Evolutionary conservation across 345 rosid species (phyloP), one percentile per base, ranked within the genome.

Genomic region (Pistacia atlantica): DNA sequence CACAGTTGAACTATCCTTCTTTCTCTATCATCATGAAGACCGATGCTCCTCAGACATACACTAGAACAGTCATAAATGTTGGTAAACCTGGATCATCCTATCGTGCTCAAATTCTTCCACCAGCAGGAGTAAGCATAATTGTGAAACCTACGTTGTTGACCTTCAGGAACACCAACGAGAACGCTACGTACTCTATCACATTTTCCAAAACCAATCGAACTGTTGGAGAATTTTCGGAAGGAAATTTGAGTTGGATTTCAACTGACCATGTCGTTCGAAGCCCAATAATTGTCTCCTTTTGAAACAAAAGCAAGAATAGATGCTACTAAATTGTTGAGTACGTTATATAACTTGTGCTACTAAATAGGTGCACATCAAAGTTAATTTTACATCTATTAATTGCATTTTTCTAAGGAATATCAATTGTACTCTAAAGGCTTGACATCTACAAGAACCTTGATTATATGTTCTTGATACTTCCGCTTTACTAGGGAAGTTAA

Each of bases 1-100:
- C 80, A 25, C 79, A 84, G 61, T 85, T 88, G 12, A 88, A 86
- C 59, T 81, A 86, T 48, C 88, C 89, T 11, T 81, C 86, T 0
- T 84, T 82, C 48, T 76, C 87, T 31, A 35, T 82, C 51, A 5
- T 17, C 11, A 16, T 82, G 10, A 63, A 46, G 4, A 20, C 71
- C 51, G 31, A 22, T 75, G 3, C 80, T 70, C 64, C 80, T 69
- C 65, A 62, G 63, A 56, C 72, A 51, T 67, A 75, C 38, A 80
- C 82, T 4, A 80, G 92, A 79, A 87, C 78, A 0, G 81, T 90
- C 18, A 88, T 82, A 42, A 88, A 90, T 28, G 85, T 82, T 35
- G 89, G 90, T 33, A 70, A 73, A 6, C 22, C 80, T 6, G 48
- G 57, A 17, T 85, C 87, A 2, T 54, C 67, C 5, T 90, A 88